phyloP scores from a whole-genome alignment of 768 basidiomycete species.

The Calvatia gigantea region DNA sequence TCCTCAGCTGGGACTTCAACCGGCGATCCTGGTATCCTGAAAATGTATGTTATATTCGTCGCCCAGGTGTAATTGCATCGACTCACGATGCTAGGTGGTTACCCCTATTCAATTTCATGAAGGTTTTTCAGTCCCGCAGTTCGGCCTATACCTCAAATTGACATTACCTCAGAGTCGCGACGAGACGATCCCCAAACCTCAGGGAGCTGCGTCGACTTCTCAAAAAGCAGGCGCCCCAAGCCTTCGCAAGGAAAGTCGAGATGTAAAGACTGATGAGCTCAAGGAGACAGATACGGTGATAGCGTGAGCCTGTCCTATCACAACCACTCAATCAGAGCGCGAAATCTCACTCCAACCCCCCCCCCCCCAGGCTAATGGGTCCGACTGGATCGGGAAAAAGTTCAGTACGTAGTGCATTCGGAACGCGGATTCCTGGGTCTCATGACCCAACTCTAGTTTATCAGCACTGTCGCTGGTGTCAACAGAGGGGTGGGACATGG shows the following conservation, averaged over 20 bases:
- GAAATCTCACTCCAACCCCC: too few relatives aligned
- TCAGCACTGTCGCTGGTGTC: slow-evolving; percentile 30
- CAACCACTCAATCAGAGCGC: not conserved
- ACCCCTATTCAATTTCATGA: not conserved
- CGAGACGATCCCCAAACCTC: not conserved
- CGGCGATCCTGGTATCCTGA: too few relatives aligned
- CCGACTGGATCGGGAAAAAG: slow-evolving; percentile 20
- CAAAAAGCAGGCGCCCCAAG: too few relatives aligned
- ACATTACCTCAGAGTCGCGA: not conserved
- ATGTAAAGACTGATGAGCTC: slow-evolving; percentile 2
- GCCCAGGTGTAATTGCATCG: not conserved
- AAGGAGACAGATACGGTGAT: slow-evolving; percentile 8
- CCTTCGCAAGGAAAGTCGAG: not conserved
- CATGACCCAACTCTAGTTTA: slow-evolving; percentile 23
- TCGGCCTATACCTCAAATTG: not conserved
- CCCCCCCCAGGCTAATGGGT: slow-evolving; percentile 13
- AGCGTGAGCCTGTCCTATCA: not conserved
- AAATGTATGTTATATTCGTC: not conserved
- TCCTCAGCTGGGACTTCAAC: too few relatives aligned
- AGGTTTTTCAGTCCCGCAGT: not conserved
- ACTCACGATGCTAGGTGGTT: not conserved
- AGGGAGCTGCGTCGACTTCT: too few relatives aligned
- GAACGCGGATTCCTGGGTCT: not conserved
- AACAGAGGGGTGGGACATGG: slow-evolving; percentile 25
- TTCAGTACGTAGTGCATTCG: slow-evolving; percentile 9